Evolutionary conservation across 768 basidiomycete genomes (phyloP).

Genomic region (Goffeauzyma gilvescens): DNA sequence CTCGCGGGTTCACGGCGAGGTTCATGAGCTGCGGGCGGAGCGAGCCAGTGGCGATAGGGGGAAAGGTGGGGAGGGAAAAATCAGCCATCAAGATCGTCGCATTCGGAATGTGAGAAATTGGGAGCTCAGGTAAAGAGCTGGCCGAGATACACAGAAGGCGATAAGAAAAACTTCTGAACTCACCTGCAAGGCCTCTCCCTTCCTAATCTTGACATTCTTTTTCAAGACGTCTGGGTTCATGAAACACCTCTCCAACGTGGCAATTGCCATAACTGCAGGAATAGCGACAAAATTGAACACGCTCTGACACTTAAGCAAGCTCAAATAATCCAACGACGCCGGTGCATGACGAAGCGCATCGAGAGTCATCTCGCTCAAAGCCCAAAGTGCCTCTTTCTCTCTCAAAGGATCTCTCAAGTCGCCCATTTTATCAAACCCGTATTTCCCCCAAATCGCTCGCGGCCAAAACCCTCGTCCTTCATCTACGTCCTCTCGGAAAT

Average conservation of each 20-base stretch:
- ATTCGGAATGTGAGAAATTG: no score
- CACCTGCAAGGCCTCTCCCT: constrained; percentile 68
- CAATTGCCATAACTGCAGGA: constrained; percentile 86
- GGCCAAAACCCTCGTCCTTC: constrained; percentile 85
- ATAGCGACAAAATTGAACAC: constrained; percentile 94
- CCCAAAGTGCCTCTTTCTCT: constrained; percentile 53
- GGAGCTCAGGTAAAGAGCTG: no score
- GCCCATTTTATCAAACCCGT: constrained; percentile 42
- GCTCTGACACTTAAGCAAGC: constrained; percentile 66
- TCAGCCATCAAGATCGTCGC: no score
- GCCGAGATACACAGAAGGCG: no score
- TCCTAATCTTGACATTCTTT: constrained; percentile 82
- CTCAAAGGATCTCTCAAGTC: constrained; percentile 37
- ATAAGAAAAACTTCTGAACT: constrained; percentile 20
- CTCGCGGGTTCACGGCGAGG: constrained; percentile 73
- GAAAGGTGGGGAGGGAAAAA: no score
- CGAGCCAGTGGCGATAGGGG: no score
- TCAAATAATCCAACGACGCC: constrained; percentile 76
- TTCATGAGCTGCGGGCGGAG: constrained; percentile 53
- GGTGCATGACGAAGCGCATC: constrained; percentile 68
- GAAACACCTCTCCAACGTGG: constrained; percentile 76
- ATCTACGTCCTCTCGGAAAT: constrained; percentile 77
- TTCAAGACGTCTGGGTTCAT: constrained; percentile 78
- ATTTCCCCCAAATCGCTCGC: constrained; percentile 66
- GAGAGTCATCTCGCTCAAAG: constrained; percentile 69